These are phyloP conservation scores for Plectosphaerella sp. DNA, from an alignment of 2,329 filamentous ascomycete genomes.

Conservation along the genomic window DNA sequence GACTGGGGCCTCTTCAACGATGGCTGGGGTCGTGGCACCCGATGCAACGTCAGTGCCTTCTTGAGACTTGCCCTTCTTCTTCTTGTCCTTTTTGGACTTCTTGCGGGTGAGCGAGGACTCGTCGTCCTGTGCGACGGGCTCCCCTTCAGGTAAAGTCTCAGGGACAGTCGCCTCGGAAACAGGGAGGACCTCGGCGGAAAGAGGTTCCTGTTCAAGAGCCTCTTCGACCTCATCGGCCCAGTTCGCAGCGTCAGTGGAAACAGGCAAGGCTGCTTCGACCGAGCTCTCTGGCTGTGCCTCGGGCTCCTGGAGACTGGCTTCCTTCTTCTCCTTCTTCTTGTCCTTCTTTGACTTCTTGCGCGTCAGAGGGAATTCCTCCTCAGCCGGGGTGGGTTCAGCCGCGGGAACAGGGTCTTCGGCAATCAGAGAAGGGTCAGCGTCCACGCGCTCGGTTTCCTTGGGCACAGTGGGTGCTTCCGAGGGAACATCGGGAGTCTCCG, in stretches of 20 bases:
- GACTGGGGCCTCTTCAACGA: conserved; percentile 2
- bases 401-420: conserved; percentile 1
- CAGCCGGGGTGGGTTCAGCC: conserved; percentile 8
- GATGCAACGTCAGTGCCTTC: conserved; percentile 2
- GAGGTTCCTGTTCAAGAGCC: not conserved
- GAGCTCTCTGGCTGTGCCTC: not conserved
- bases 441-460: not conserved
- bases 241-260: conserved; percentile 12
- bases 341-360: conserved; percentile 13
- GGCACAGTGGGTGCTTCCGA: not conserved
- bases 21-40: conserved; percentile 2
- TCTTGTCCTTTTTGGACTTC: conserved; percentile 18
- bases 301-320: not conserved
- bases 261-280: not conserved
- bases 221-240: conserved; percentile 15
- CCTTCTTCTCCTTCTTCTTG: conserved; percentile 11
- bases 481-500: not conserved
- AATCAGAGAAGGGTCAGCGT: not conserved
- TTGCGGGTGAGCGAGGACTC: conserved; percentile 15
- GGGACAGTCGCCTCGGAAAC: conserved; percentile 1
- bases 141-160: conserved; percentile 3
- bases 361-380: conserved; percentile 9
- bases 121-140: conserved; percentile 13
- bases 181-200: conserved; percentile 3
- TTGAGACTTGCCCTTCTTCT: conserved; percentile 11